These are phyloP conservation scores for Furcasterigmium furcatum DNA, from an alignment of 2,329 filamentous ascomycete genomes.

Conservation along the genomic window DNA sequence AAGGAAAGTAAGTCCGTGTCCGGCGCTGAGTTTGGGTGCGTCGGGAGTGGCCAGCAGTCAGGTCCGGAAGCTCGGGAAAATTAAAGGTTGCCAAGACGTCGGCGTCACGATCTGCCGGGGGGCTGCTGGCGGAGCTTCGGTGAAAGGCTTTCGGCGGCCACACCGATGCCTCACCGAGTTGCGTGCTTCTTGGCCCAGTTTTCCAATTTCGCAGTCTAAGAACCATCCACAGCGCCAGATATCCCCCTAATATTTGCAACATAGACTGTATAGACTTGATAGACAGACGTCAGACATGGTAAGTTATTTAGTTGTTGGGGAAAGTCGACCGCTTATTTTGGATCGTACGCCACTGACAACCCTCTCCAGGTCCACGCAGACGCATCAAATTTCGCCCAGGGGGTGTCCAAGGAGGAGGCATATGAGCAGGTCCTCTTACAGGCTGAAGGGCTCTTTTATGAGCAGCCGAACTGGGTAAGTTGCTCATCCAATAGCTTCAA, in stretches of 20 bases:
- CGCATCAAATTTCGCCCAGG: constrained; percentile 67
- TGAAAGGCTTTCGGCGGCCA: not conserved
- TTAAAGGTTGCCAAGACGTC: not conserved
- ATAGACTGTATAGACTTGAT: too few species aligned
- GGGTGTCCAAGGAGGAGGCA: constrained; percentile 67
- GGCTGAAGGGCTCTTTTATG: constrained; percentile 65
- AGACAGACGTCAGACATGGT: too few species aligned
- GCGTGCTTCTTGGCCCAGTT: not conserved
- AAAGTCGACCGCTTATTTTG: too few species aligned
- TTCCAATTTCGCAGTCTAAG: not conserved
- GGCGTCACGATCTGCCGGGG: not conserved
- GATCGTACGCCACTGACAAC: too few species aligned
- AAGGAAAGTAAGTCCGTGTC: too few species aligned
- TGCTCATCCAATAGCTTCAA: constrained; percentile 5
- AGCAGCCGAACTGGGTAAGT: constrained; percentile 76
- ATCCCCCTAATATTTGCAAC: too few species aligned
- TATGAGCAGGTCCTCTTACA: constrained; percentile 73
- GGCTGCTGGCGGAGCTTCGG: too few species aligned
- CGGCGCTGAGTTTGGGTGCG: too few species aligned
- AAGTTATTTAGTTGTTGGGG: too few species aligned
- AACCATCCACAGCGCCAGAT: too few species aligned
- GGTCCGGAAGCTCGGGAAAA: not conserved
- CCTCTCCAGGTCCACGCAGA: constrained; percentile 68
- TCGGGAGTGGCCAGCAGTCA: too few species aligned
- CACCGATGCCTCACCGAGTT: not conserved